Evolutionary conservation across 2,329 filamentous ascomycete species (phyloP), one percentile per base, ranked within the genome.

Genomic region (Aspergillus pseudoterreus): DNA sequence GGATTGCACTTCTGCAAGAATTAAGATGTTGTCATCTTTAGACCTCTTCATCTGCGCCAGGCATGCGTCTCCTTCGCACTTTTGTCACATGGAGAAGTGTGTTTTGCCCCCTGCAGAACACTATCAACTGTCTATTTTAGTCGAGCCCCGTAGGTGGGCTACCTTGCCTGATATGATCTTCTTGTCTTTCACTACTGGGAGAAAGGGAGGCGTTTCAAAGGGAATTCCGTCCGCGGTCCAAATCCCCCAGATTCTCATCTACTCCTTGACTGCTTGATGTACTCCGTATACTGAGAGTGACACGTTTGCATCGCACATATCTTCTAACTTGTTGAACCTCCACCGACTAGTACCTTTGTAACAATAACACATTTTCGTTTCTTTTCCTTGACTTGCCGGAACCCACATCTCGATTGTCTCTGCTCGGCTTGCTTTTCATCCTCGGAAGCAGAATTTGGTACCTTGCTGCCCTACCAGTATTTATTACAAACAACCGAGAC

Each of bases 251-350:
- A 49, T 50, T 45, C 19, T 41, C 42, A 45, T 49, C 42, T 15
- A 33, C 27, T 36, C 33, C 27, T 43, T 52, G 44, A 48, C 41
- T 62, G 55, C 50, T 59, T 57, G 45, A 57, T 56, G 47, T 38
- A 38, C 5, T 10, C 35, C 55, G 56, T 56, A 57, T 22, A 22
- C 22, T 22, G 22, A 22, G 22, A 6, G 57, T 63, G 53, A 55
- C 49, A 44, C 41, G 33, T 44, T 44, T 55, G 51, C 56, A 57
- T 57, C 45, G 48, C 53, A 45, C 55, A 53, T 53, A 51, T 43
- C 47, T 48, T 51, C 49, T 53, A 50, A 41, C 52, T 52, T 55
- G 51, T 50, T 54, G 47, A 52, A 51, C 50, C 35, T 43, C 41
- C 54, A 45, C 48, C 51, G 42, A 42, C 38, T 53, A 43, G 35